Evolutionary conservation across 768 basidiomycete genomes (phyloP).

Genomic region (Lactarius sp.): DNA sequence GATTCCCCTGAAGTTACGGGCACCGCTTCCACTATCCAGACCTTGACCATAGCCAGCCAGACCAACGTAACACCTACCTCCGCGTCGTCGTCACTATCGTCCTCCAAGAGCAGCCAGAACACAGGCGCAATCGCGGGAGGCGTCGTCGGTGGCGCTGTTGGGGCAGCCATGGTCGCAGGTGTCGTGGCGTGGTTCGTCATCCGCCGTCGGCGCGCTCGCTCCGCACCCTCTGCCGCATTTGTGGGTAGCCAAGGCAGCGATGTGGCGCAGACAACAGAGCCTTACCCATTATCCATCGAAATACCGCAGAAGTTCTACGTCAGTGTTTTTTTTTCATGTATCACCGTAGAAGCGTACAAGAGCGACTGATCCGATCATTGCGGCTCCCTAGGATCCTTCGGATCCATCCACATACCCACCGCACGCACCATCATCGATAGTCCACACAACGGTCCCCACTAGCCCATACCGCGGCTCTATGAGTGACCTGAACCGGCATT

Average conservation of each 20-base stretch:
- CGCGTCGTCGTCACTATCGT: not conserved
- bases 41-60: not conserved
- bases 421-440: conserved; percentile 12
- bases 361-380: not conserved
- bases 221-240: conserved; percentile 19
- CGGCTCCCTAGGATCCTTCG: conserved; percentile 20
- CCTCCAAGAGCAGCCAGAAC: conserved; percentile 26
- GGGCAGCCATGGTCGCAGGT: conserved; percentile 40
- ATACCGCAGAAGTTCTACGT: conserved; percentile 19
- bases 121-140: conserved; percentile 63
- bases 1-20: conserved; percentile 14
- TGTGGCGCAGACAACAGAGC: not conserved
- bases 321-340: not conserved
- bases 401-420: conserved; percentile 25
- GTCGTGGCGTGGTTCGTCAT: conserved; percentile 38
- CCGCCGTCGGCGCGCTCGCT: conserved; percentile 30
- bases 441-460: conserved; percentile 7
- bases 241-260: not conserved
- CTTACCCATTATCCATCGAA: conserved; percentile 1
- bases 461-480: not conserved
- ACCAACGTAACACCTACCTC: not conserved
- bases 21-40: not conserved
- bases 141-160: conserved; percentile 51
- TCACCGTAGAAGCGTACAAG: not conserved
- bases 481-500: conserved; percentile 15